Evolutionary conservation across 108 stramenopile genomes (phyloP).

Genomic region (Bacterosira constricta): DNA sequence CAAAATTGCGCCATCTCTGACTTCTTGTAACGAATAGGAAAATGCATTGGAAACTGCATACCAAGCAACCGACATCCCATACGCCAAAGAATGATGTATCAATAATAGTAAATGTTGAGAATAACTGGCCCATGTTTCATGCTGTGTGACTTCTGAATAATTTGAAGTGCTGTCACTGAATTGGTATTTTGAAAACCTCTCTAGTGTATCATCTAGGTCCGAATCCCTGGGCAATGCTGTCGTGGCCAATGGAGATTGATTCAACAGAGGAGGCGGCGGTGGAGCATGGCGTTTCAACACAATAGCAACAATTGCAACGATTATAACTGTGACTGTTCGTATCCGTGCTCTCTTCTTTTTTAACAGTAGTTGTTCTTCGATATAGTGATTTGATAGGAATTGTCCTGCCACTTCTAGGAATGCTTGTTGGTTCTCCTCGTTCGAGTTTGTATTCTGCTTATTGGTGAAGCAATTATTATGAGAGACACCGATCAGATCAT

Average conservation of each 20-base stretch:
- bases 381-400: background rate
- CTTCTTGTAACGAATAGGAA: constrained; percentile 17
- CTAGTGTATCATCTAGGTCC: background rate
- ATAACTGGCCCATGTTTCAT: constrained; percentile 39
- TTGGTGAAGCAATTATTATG: background rate
- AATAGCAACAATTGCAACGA: constrained; percentile 10
- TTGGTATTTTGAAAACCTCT: background rate
- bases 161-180: background rate
- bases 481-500: background rate
- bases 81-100: background rate
- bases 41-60: constrained; percentile 42
- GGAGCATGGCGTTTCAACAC: constrained; percentile 36
- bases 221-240: background rate
- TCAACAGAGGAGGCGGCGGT: constrained; percentile 36
- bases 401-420: background rate
- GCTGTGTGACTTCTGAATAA: background rate
- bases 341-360: background rate
- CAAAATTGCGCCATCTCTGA: constrained; percentile 5
- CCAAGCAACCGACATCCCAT: constrained; percentile 27
- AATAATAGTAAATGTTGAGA: constrained; percentile 13
- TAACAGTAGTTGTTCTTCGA: background rate
- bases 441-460: background rate
- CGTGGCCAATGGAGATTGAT: background rate
- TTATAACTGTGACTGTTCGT: background rate
- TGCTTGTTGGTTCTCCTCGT: background rate